phyloP scores from a whole-genome alignment of 2,329 filamentous ascomycete genomes.

The Sordariomycetes sp. region DNA sequence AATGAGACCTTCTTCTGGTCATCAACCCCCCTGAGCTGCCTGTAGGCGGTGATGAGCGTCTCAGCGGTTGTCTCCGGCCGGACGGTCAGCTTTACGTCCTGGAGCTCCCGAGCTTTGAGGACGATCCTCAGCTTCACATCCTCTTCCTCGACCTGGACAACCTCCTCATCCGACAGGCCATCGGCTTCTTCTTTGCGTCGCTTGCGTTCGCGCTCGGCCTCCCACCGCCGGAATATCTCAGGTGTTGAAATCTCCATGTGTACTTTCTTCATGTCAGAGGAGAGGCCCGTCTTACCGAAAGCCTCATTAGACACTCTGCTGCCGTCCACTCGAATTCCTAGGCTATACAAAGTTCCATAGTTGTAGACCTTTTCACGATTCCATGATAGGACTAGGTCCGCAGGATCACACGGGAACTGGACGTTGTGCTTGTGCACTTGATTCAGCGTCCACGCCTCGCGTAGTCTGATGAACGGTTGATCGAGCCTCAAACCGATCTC shows the following conservation, averaged over 20 bases:
- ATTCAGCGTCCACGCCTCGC: conserved; percentile 15
- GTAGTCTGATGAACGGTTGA: neutral
- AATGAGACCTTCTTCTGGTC: conserved; percentile 48
- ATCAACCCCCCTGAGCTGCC: conserved; percentile 40
- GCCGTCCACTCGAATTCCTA: conserved; percentile 46
- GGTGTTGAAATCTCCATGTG: conserved; percentile 71
- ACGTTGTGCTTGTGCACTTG: conserved; percentile 12
- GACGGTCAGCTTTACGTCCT: conserved; percentile 41
- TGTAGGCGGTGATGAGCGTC: conserved; percentile 55
- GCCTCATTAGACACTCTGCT: conserved; percentile 23
- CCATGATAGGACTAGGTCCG: conserved; percentile 70
- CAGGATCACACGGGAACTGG: conserved; percentile 29
- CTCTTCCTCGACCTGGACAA: conserved; percentile 11
- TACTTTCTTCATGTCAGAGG: conserved; percentile 47
- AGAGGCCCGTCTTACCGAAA: conserved; percentile 31
- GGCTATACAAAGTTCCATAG: conserved; percentile 60
- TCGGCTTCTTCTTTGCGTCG: conserved; percentile 33
- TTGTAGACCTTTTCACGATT: conserved; percentile 64
- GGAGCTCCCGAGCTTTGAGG: conserved; percentile 42
- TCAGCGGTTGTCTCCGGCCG: conserved; percentile 47
- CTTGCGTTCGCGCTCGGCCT: conserved; percentile 35
- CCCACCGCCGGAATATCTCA: conserved; percentile 43
- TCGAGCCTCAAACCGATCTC: neutral
- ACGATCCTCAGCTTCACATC: conserved; percentile 37
- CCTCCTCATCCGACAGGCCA: conserved; percentile 23